Base-by-base conservation (phyloP, 441 rosid genomes). In the Brassica hybrid region DNA sequence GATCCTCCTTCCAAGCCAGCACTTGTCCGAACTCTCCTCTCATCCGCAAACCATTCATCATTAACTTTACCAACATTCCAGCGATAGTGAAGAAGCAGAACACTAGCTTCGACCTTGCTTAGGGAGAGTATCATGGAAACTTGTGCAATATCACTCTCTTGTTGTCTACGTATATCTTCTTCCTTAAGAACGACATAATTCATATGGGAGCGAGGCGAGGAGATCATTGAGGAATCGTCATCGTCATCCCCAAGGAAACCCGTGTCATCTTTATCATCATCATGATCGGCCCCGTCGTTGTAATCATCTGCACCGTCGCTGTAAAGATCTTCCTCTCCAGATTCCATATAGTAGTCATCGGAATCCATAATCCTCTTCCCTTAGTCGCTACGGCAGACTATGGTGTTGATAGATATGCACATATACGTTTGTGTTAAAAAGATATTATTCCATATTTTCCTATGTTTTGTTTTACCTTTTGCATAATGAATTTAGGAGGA, bases 241-340 rank as follows among this genome's bases (percentile, higher is more conserved):
- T 30, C 75, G 7, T 67, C 85, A 10, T 78, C 90, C 11, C 81
- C 88, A 4, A 63, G 18, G 59, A 1, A 45, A 78, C 9, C 75
- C 85, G 12, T 81, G 58, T 69, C 81, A n/a, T 67, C 82, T 58
- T 11, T 10, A 58, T 58, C 30, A 58, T 19, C 18, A n/a, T n/a
- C 16, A 5, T 50, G 18, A 12, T 73, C 81, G 41, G 71, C 83
- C 12, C 52, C 74, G 18, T 85, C 82, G 41, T 82, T 80, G 66
- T 80, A 71, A 13, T 86, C 94, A 23, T 18, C 23, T 17, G 59
- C 30, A 11, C 92, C 95, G 36, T 93, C 95, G 82, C 95, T 88
- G 79, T 86, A 90, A 82, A 81, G 87, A 65, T 87, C 98, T 16
- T 91, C 96, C 3, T 91, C 96, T 5, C 80, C 76, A 0, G 90